Evolutionary conservation across 140 eudicot genomes (phyloP), one percentile per base, ranked within the genome.

Genomic region (Senecio squalidus): DNA sequence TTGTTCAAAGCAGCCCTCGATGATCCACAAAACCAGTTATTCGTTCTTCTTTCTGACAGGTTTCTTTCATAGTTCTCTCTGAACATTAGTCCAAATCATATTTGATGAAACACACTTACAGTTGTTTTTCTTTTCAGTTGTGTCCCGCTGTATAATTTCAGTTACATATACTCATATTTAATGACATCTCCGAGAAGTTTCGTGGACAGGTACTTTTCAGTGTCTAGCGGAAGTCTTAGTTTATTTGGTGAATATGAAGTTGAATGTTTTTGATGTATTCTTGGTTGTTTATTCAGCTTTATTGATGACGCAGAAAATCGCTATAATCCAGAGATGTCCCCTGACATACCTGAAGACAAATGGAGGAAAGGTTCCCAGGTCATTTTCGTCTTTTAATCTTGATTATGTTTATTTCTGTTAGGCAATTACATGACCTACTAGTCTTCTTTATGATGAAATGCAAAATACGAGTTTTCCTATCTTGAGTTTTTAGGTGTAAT

Each of bases 311-410:
- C 21, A 9, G 97, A 79, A 55, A 75, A 33, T 1, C 97, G 94
- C 29, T 90, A 82, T 68, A 76, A 79, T 64, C 83, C 90, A 40
- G 76, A 81, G 71, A 90, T 90, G 95, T 72, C 89, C 33, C 95
- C 94, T 68, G 76, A 74, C 52, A 86, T 90, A 86, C 76, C 78
- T 22, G 68, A 74, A 74, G 74, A 58, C 43, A 90, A 78, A 71
- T 90, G 97, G 97, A 80, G 94, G 29, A 90, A 90, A 81, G 97
- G 97, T 39, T 90, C 97, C 65, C 95, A 90, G 97, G 97, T 90
- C 66, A 73, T 64, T 38, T 41, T 52, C 16, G 20, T 45, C 26
- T 57, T 22, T 50, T 59, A 3, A 25, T 26, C 27, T 11, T 8
- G 48, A 41, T 29, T 64, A 61, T 17, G 23, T 39, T 23, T 31